Evolutionary conservation across 2,329 filamentous ascomycete species (phyloP), one percentile per base, ranked within the genome.

Genomic region (Alternaria ethzedia): DNA sequence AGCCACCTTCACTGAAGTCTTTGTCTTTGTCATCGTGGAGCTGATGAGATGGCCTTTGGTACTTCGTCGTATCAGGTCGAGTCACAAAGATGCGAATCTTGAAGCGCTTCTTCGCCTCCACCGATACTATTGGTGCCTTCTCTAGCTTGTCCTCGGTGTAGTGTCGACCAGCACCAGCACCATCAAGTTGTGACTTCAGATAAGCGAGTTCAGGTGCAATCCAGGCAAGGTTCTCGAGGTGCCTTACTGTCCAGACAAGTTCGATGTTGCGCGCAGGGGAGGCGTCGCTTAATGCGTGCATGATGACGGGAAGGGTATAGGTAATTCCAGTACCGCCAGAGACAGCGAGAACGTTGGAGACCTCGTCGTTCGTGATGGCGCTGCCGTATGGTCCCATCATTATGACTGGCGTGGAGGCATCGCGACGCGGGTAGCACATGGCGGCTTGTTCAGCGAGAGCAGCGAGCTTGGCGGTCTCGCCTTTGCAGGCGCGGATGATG

Each of bases 371-470:
- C 13, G 45, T 41, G 8, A 61, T 51, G 0, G 59, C 30, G 12
- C 52, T 61, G 12, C 59, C 59, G 7, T 60, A 60, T 15, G 57
- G 57, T 15, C 59, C 59, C 54, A 57, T 57, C 59, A 61, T 61
- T 21, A 61, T 61, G 11, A 57, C 59, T 5, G 54, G 59, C 3
- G 59, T 61, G 5, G 59, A 61, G 8, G 59, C 59, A 36, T 51
- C 45, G 12, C 47, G 17, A 3, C 59, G 59, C 3, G 59, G 59
- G 9, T 57, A 61, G 26, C 59, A 52, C 20, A 57, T 61, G 20
- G 36, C 59, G 17, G 46, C 59, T 43, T 54, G 30, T 21, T 57
- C 46, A 23, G 59, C 59, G n/a, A 61, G 59, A 57, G 59, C 45
- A 17, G 59, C 59, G 2, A 61, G 59, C 36, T 51, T 57, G 8